These are phyloP conservation scores for Malassezia yamatoensis DNA, from an alignment of 1,284 basidiomycete species.

Conservation along the genomic window DNA sequence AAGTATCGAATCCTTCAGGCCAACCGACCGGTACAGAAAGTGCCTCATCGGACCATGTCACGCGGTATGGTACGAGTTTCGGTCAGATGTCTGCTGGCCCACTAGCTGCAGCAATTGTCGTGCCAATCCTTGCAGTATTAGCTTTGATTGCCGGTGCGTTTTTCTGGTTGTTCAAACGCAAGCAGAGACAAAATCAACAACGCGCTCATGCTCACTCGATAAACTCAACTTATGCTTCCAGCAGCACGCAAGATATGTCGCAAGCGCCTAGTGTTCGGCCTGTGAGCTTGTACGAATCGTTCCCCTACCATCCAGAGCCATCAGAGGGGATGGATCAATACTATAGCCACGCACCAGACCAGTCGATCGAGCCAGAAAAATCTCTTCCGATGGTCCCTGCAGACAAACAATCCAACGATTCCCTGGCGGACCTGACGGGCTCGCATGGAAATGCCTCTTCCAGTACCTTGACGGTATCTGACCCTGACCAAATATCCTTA, in stretches of 20 bases:
- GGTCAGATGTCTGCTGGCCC: not conserved
- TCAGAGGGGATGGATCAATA: not conserved
- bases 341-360: not conserved
- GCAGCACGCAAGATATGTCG: not conserved
- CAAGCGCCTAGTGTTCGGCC: not conserved
- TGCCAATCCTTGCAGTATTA: conserved; percentile 4
- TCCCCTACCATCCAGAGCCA: not conserved
- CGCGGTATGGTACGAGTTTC: not conserved
- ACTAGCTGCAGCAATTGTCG: conserved; percentile 10
- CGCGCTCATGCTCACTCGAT: not conserved
- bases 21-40: not conserved
- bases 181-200: not conserved
- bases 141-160: not conserved
- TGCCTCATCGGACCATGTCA: not conserved
- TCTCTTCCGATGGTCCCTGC: not conserved
- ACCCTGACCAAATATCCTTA: not conserved
- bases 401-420: not conserved
- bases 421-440: not conserved
- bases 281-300: not conserved
- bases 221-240: not conserved
- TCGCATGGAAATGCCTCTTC: not conserved
- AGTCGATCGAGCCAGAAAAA: not conserved
- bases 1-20: not conserved
- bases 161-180: conserved; percentile 1
- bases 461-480: not conserved